phyloP scores from a whole-genome alignment of 306 rosid genomes.

The Cucurbita argyrosperma region DNA sequence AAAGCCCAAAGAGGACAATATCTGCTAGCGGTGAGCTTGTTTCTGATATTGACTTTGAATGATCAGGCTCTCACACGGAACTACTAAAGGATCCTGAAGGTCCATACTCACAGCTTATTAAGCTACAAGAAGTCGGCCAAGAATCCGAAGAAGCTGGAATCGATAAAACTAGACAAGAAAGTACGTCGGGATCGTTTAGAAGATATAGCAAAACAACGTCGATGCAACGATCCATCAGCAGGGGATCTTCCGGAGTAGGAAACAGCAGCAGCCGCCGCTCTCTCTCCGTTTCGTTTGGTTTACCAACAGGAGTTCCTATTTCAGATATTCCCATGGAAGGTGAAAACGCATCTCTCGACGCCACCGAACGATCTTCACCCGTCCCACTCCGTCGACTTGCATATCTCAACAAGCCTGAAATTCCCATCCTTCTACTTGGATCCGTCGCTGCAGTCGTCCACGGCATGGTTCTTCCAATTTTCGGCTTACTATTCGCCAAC shows the following conservation, averaged over 20 bases:
- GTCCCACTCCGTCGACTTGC: constrained; percentile 42
- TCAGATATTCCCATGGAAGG: constrained; percentile 7
- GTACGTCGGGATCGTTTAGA: constrained; percentile 17
- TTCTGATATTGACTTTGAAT: background rate
- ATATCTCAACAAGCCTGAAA: constrained; percentile 65
- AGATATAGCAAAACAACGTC: constrained; percentile 26
- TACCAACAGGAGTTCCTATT: constrained; percentile 18
- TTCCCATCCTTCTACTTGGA: constrained; percentile 41
- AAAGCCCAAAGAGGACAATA: no score
- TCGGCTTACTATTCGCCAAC: constrained; percentile 31
- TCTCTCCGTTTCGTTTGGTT: constrained; percentile 19
- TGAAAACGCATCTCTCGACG: constrained; percentile 1
- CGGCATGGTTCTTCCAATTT: constrained; percentile 34
- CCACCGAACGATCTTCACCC: constrained; percentile 15
- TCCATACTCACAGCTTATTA: constrained; percentile 52
- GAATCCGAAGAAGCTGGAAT: constrained; percentile 17
- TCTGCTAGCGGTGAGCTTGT: background rate
- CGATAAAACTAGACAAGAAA: constrained; percentile 20
- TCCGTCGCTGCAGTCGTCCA: constrained; percentile 35
- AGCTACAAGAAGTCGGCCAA: constrained; percentile 28
- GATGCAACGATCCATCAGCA: constrained; percentile 29
- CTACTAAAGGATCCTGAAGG: constrained; percentile 43
- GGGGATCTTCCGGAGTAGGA: constrained; percentile 39
- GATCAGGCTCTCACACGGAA: constrained; percentile 49
- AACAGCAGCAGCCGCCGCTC: constrained; percentile 32